These are phyloP conservation scores for Persicaria tinctoria DNA, from an alignment of 148 eudicot genomes.

Conservation along the genomic window DNA sequence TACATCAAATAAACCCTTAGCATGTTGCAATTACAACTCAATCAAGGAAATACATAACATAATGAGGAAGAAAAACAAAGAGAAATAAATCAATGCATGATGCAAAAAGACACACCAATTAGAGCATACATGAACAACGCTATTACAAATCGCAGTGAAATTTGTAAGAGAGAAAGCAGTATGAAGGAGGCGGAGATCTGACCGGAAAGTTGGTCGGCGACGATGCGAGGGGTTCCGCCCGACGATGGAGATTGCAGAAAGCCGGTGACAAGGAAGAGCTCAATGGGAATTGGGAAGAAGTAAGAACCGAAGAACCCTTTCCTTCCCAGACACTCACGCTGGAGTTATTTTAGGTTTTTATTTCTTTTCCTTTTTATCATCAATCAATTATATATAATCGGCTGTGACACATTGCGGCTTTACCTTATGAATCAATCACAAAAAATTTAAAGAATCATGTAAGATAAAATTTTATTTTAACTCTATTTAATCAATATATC, in stretches of 20 bases:
- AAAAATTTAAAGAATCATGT: too few species aligned
- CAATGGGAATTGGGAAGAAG: too few species aligned
- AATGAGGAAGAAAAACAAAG: too few species aligned
- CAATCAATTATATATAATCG: too few species aligned
- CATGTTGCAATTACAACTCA: not conserved
- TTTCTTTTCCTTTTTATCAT: not conserved
- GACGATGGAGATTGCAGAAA: not conserved
- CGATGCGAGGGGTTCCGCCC: slow-evolving; percentile 1
- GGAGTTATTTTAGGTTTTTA: not conserved
- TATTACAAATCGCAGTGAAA: not conserved
- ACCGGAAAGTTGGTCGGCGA: slow-evolving; percentile 6
- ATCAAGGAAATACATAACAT: not conserved
- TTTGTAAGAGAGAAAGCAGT: not conserved
- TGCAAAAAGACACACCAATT: not conserved
- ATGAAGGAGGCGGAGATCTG: not conserved
- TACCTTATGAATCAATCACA: too few species aligned
- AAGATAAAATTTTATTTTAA: too few species aligned
- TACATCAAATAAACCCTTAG: not conserved
- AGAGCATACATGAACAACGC: not conserved
- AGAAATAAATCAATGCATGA: not conserved
- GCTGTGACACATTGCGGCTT: too few species aligned
- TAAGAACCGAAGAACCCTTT: not conserved
- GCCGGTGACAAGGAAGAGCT: not conserved
- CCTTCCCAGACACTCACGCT: slow-evolving; percentile 4
- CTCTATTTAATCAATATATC: too few species aligned